Conservation (phyloP, 2,329 filamentous ascomycete genomes). For the Chrysoporthe puriensis region DNA sequence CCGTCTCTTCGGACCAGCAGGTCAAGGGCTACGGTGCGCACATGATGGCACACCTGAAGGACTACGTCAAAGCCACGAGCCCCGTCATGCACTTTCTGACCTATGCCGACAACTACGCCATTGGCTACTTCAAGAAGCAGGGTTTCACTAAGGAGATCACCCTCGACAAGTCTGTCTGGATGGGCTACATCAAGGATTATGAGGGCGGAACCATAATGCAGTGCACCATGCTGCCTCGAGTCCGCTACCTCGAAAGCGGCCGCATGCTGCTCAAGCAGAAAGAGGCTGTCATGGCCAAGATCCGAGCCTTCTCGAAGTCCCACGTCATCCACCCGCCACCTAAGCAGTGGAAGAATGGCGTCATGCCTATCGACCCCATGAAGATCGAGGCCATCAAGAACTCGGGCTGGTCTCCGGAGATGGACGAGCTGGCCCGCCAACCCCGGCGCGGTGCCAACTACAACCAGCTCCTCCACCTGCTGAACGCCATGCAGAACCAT, state of each 20-base stretch:
- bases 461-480: constrained; percentile 87
- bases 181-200: constrained; percentile 99
- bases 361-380: constrained; percentile 79
- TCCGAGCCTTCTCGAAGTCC: constrained; percentile 84
- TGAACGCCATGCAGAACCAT: constrained; percentile 96
- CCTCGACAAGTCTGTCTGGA: constrained; percentile 87
- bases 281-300: constrained; percentile 92
- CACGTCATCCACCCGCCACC: constrained; percentile 87
- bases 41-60: constrained; percentile 96
- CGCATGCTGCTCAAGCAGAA: constrained; percentile 98
- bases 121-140: constrained; percentile 99
- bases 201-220: constrained; percentile 99
- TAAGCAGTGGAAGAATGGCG: constrained; percentile 78
- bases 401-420: constrained; percentile 94
- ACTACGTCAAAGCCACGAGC: constrained; percentile 96
- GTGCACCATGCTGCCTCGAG: constrained; percentile 93
- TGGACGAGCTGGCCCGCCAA: constrained; percentile 95
- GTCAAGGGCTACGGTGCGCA: constrained; percentile 98
- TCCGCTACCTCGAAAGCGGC: constrained; percentile 90
- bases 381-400: constrained; percentile 85
- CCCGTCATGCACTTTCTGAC: constrained; percentile 98
- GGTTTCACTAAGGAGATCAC: constrained; percentile 99
- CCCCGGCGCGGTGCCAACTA: constrained; percentile 96
- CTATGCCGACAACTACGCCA: constrained; percentile 98
- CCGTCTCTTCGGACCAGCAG: constrained; percentile 96